Evolutionary conservation across 2,329 filamentous ascomycete species (phyloP), one percentile per base, ranked within the genome.

Genomic region (Fusarium sp.): DNA sequence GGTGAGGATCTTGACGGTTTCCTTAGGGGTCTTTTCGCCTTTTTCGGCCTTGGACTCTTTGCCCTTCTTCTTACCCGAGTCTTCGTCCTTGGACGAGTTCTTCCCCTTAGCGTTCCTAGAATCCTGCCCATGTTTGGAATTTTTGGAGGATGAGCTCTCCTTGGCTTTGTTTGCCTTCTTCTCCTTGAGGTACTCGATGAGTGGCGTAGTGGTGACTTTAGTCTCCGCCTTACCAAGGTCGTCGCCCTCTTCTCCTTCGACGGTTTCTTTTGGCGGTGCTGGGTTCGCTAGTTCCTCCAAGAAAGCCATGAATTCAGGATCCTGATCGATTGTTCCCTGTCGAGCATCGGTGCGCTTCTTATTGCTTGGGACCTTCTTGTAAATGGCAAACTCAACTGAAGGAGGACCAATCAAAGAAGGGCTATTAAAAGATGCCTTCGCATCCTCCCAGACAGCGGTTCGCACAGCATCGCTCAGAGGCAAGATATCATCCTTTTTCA

Each of bases 301-400:
- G 80, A 98, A 99, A 32, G 92, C 91, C 85, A 98, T 97, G 77
- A 98, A 99, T 77, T 98, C 96, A 1, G 94, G 91, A 79, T 99
- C 96, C 80, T 97, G 95, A 78, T 99, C 96, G 75, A 99, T 98
- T 6, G 95, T 97, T 60, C 96, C 96, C 81, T 97, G 94, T 19
- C 95, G 91, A 60, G 91, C 90, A 85, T 99, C 96, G 60, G 90
- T 89, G 38, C 94, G 91, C 56, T 90, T 89, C 80, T 94, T 94
- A 40, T 87, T 89, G 67, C 89, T 90, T 3, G 96, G 94, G 3
- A 94, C 89, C 78, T 95, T 95, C 74, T 94, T 94, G 83, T 95
- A 97, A 2, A 93, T 89, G 23, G 95, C 91, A 78, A 94, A 94
- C 78, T 97, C 95, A 54, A 98, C 86, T 9, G 89, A 88, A 0